Evolutionary conservation across 495 filamentous ascomycete genomes (phyloP), one percentile per base, ranked within the genome.

Genomic region (Chaetomidium leptoderma): DNA sequence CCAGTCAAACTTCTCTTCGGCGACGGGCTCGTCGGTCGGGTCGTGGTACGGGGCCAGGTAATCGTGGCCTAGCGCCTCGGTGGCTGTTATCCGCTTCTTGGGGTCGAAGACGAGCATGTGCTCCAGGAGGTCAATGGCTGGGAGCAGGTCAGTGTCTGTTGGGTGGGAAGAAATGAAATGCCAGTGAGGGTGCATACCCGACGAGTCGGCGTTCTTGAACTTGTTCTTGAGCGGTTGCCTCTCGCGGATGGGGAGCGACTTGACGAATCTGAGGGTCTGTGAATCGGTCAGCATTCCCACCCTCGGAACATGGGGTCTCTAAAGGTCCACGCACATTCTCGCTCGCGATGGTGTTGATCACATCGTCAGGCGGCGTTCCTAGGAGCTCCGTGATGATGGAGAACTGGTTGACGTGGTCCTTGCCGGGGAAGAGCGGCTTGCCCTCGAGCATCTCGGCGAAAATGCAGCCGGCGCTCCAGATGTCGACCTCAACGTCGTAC

Each of bases 371-470:
- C 13, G 93, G 93, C n/a, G 95, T 98, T 49, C 93, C 93, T 35
- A 98, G 81, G 52, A 98, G 83, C 72, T 98, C 93, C 7, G 93
- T 98, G 71, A 98, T 98, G 76, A 98, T 98, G 32, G 92, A 97
- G 74, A 98, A 98, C 70, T 98, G 93, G 72, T 98, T 95, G 72
- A 98, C 93, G 71, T 98, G 93, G 70, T 98, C 93, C 76, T 98
- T 98, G 70, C 93, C 93, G 1, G 95, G 93, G 81, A 98, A 98
- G 5, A 98, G 78, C 35, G 93, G 93, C 77, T 97, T 97, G 58
- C 95, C 95, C 76, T 97, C 92, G 59, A 98, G 78, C 93, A 98
- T 98, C 74, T 98, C 93, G 46, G 93, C 93, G 68, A 98, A 98
- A 66, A 98, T 98, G 75, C 93, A 98, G 54, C 92, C 93, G 10